Conservation (phyloP, 768 basidiomycete species). For the Coprinopsis sp. region DNA sequence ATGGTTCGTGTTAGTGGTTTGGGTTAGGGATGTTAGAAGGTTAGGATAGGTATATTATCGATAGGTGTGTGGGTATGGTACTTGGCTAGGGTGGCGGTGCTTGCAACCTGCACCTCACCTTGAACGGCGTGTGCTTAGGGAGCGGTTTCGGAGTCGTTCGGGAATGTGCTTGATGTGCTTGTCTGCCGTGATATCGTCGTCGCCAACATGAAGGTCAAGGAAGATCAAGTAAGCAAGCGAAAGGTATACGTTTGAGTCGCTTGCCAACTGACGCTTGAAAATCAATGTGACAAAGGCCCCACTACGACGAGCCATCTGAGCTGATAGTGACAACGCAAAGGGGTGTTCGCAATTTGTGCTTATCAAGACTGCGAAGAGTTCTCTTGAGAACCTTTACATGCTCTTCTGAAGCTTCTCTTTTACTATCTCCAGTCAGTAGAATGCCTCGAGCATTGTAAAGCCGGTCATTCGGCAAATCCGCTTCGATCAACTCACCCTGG, state of each 20-base stretch:
- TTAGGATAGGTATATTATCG: no score
- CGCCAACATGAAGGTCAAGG: constrained; percentile 28
- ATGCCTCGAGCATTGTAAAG: constrained; percentile 20
- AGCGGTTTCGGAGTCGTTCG: constrained; percentile 27
- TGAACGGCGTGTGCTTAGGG: no score
- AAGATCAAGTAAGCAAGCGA: constrained; percentile 17
- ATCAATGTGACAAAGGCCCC: constrained; percentile 20
- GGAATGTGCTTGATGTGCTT: constrained; percentile 33
- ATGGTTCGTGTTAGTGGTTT: no score
- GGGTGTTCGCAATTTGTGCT: no score
- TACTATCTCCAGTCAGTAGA: constrained; percentile 23
- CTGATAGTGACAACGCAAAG: constrained; percentile 22
- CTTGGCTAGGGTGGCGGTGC: no score
- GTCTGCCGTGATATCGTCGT: constrained; percentile 30
- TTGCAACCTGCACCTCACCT: no score
- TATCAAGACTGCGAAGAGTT: no score
- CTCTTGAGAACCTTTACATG: no score
- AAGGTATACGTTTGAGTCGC: constrained; percentile 20
- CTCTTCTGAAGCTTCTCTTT: constrained; percentile 15
- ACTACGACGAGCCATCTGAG: constrained; percentile 25
- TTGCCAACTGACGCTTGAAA: constrained; percentile 15
- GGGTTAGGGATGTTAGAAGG: no score
- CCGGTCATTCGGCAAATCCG: constrained; percentile 17
- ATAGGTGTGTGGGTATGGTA: no score
- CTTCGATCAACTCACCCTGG: constrained; percentile 21